A percentile compares a stretch with the other conserved stretches of the same genome.
These are phyloP conservation scores for Moniliophthora roreri DNA, from an alignment of 1,284 basidiomycete genomes.

Conservation along the genomic window DNA sequence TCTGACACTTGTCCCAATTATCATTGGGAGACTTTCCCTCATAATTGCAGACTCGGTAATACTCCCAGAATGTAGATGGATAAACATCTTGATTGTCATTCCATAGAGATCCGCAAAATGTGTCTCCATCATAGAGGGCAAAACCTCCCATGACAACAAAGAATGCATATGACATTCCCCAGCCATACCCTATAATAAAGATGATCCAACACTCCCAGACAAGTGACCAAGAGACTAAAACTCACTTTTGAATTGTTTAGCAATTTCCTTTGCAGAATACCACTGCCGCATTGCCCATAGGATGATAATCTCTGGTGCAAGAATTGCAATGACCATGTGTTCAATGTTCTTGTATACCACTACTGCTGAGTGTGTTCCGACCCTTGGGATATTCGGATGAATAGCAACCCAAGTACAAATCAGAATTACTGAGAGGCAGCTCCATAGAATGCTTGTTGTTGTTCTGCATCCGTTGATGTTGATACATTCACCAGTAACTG, in stretches of 20 bases:
- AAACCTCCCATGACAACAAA: neutral
- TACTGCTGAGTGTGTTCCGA: constrained; percentile 2
- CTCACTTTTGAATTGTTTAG: constrained; percentile 10
- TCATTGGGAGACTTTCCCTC: too few relatives aligned
- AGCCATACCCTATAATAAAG: neutral
- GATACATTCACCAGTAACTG: neutral
- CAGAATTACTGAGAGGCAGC: constrained; percentile 29
- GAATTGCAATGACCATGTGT: constrained; percentile 22
- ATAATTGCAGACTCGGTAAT: neutral
- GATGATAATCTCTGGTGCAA: constrained; percentile 26
- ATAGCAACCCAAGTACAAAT: constrained; percentile 33
- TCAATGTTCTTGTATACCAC: constrained; percentile 8
- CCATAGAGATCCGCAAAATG: neutral
- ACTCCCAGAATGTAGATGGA: neutral
- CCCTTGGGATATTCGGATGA: constrained; percentile 31
- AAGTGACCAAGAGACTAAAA: neutral
- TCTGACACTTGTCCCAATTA: too few relatives aligned
- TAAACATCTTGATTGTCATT: neutral
- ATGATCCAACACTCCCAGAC: too few relatives aligned
- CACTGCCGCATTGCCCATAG: constrained; percentile 26
- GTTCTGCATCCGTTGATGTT: neutral
- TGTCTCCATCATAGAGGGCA: neutral
- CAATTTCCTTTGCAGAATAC: constrained; percentile 17
- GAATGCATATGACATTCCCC: neutral
- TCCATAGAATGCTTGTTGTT: constrained; percentile 23